Evolutionary conservation across 2,329 filamentous ascomycete species (phyloP).

Genomic region (Colletotrichum paranaense): DNA sequence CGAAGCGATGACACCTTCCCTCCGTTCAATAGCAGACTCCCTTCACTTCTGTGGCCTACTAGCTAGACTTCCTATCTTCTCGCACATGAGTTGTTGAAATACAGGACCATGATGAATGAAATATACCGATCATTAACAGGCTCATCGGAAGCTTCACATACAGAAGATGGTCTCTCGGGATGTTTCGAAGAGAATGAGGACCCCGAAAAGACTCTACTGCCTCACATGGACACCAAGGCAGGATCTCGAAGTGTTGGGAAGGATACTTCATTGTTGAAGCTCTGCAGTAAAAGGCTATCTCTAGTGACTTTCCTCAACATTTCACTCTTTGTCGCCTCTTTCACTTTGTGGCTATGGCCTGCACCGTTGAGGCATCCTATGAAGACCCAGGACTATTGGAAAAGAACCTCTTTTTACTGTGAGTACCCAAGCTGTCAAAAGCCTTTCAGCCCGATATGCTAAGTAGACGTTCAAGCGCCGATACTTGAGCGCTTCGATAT

Average conservation of each 20-base stretch:
- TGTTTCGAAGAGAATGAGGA: not conserved
- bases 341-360: not conserved
- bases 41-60: not conserved
- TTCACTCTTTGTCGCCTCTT: not conserved
- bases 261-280: not conserved
- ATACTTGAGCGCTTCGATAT: conserved; percentile 11
- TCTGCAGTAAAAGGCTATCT: no score
- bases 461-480: not conserved
- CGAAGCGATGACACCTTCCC: no score
- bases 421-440: not conserved
- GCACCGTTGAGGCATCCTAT: not conserved
- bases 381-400: conserved; percentile 7
- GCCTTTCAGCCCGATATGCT: not conserved
- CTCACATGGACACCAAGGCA: no score
- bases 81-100: not conserved
- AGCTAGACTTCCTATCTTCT: not conserved
- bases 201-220: conserved; percentile 1
- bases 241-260: no score
- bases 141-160: not conserved
- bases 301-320: not conserved
- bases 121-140: not conserved
- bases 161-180: not conserved
- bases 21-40: not conserved
- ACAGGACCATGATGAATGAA: not conserved
- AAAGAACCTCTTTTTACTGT: conserved; percentile 15